These are phyloP conservation scores for Penicillium waksmanii DNA, from an alignment of 495 filamentous ascomycete genomes.

Conservation along the genomic window DNA sequence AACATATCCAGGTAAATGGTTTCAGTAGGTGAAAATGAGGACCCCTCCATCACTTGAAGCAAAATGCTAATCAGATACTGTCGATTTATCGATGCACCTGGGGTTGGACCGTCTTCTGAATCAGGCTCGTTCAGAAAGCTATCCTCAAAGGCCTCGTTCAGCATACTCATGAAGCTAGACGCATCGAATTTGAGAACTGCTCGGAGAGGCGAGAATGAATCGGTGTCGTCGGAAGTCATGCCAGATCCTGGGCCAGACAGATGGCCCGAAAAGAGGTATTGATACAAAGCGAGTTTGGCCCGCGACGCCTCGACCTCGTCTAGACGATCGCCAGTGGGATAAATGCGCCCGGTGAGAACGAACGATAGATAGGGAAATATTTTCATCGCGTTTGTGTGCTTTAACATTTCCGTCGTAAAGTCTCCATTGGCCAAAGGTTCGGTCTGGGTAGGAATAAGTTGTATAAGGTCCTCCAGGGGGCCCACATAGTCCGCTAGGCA, in stretches of 20 bases:
- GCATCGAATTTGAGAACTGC: slow-evolving; percentile 87
- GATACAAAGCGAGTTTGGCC: slow-evolving; percentile 86
- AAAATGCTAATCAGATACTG: slow-evolving; percentile 90
- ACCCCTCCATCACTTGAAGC: slow-evolving; percentile 79
- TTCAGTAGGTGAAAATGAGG: slow-evolving; percentile 74
- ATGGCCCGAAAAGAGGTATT: slow-evolving; percentile 88
- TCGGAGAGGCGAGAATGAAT: slow-evolving; percentile 79
- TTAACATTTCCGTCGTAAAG: slow-evolving; percentile 35
- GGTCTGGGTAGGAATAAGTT: slow-evolving; percentile 56
- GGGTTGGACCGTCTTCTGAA: slow-evolving; percentile 33
- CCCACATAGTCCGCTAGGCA: slow-evolving; percentile 88
- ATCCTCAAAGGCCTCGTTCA: slow-evolving; percentile 98
- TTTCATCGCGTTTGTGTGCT: slow-evolving; percentile 73
- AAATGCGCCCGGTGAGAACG: slow-evolving; percentile 84
- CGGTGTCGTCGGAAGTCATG: slow-evolving; percentile 61
- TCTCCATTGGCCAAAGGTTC: slow-evolving; percentile 40
- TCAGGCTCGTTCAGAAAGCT: slow-evolving; percentile 78
- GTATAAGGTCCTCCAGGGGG: slow-evolving; percentile 80
- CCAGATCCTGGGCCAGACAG: slow-evolving; percentile 59
- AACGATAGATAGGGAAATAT: slow-evolving; percentile 96
- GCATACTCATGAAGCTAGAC: slow-evolving; percentile 87
- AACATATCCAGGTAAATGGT: slow-evolving; percentile 98
- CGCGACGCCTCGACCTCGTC: slow-evolving; percentile 66
- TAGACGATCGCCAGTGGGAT: slow-evolving; percentile 81
- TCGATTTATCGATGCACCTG: slow-evolving; percentile 75